Percentiles rank a stretch among this genome's conserved stretches.
phyloP scores from a whole-genome alignment of 495 filamentous ascomycete species.

The Lophiostoma macrostomum region DNA sequence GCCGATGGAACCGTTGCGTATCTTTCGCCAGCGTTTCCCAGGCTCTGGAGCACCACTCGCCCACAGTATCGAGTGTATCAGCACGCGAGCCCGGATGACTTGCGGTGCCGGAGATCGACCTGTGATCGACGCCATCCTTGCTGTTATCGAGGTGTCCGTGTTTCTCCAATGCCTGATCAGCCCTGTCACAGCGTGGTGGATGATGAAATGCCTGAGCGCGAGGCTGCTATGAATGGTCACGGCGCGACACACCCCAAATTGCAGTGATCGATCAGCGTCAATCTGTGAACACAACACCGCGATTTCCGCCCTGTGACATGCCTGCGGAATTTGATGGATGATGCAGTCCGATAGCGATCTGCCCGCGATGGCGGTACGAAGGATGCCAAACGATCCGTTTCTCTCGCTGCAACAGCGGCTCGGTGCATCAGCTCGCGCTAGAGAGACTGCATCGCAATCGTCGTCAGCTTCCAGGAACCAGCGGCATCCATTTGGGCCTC shows the following conservation, averaged over 20 bases:
- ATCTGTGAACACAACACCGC: too few relatives aligned
- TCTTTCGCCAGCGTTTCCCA: too few relatives aligned
- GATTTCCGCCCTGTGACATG: too few relatives aligned
- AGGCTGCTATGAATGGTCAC: slow-evolving; percentile 15
- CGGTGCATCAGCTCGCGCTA: slow-evolving; percentile 10
- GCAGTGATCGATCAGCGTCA: slow-evolving; percentile 22
- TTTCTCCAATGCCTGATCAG: slow-evolving; percentile 30
- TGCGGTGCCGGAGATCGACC: slow-evolving; percentile 1
- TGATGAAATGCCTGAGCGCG: slow-evolving; percentile 13
- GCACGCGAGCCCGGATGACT: neutral
- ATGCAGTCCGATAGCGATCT: neutral
- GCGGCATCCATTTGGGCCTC: too few relatives aligned
- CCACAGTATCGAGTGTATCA: slow-evolving; percentile 11
- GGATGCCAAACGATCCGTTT: too few relatives aligned
- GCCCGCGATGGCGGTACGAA: neutral
- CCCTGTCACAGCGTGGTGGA: slow-evolving; percentile 11
- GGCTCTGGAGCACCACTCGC: too few relatives aligned
- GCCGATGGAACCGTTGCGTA: too few relatives aligned
- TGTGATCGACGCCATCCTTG: slow-evolving; percentile 15
- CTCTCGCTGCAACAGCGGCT: slow-evolving; percentile 5
- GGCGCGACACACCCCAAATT: slow-evolving; percentile 3
- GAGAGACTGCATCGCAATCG: neutral
- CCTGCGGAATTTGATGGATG: too few relatives aligned
- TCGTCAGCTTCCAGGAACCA: neutral
- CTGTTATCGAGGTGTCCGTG: slow-evolving; percentile 17